A percentile compares a stretch with the other conserved stretches of the same genome.
Evolutionary conservation across 495 filamentous ascomycete genomes (phyloP).

Genomic region (Tuber umbilicatum): DNA sequence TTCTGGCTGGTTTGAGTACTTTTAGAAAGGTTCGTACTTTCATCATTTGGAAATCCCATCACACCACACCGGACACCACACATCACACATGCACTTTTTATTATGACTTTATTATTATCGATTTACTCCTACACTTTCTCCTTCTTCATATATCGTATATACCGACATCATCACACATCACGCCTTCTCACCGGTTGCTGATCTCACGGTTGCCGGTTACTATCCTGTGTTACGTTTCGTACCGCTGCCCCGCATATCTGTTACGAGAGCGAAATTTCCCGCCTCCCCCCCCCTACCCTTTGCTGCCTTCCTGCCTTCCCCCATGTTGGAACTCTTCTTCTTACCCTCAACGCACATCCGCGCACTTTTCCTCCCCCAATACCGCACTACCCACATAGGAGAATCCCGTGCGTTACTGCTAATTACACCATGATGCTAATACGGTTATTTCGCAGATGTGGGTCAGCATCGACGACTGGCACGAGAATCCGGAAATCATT

Average conservation of each 20-base stretch:
- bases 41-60: not conserved
- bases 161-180: not conserved
- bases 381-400: not conserved
- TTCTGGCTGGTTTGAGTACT: conserved; percentile 91
- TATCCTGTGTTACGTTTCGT: not conserved
- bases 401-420: not conserved
- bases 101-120: not conserved
- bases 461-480: conserved; percentile 98
- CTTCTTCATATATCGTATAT: not conserved
- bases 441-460: conserved; percentile 65
- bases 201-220: not conserved
- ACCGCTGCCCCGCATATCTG: not conserved
- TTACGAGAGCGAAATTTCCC: not conserved
- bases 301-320: not conserved
- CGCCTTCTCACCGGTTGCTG: not conserved
- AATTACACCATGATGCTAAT: not conserved
- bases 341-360: not conserved
- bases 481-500: conserved; percentile 97
- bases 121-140: not conserved
- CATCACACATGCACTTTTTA: not conserved
- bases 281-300: not conserved
- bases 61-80: not conserved
- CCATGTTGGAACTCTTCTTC: not conserved
- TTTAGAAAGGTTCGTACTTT: conserved; percentile 77
- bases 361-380: not conserved